These are phyloP conservation scores for Penicillium paxilli DNA, from an alignment of 495 filamentous ascomycete species.

Conservation along the genomic window DNA sequence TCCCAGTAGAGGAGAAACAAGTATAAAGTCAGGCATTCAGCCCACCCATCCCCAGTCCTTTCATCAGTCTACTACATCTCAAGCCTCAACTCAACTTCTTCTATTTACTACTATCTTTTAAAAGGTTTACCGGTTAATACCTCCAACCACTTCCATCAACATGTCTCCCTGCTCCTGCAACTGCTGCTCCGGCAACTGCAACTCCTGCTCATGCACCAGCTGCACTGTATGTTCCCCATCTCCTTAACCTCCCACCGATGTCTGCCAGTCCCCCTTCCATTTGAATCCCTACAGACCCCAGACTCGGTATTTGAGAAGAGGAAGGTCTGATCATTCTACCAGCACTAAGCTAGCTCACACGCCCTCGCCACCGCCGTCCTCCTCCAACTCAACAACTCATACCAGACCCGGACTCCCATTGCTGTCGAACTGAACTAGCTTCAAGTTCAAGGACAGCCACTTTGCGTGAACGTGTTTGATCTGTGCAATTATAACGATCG, in stretches of 20 bases:
- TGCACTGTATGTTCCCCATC: slow-evolving; percentile 32
- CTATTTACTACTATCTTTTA: slow-evolving; percentile 6
- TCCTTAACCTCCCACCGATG: no score
- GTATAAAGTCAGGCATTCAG: slow-evolving; percentile 19
- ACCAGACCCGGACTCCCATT: slow-evolving; percentile 28
- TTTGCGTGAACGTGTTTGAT: not conserved
- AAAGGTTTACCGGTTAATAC: slow-evolving; percentile 4
- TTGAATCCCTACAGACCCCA: no score
- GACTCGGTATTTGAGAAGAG: not conserved
- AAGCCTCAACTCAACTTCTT: not conserved
- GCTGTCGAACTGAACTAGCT: slow-evolving; percentile 22
- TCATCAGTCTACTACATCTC: not conserved
- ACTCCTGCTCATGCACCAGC: slow-evolving; percentile 40
- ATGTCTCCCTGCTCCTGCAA: slow-evolving; percentile 49
- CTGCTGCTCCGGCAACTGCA: slow-evolving; percentile 47
- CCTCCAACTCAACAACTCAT: slow-evolving; percentile 26
- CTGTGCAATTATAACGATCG: slow-evolving; percentile 6
- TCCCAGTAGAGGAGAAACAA: no score
- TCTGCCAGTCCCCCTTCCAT: no score
- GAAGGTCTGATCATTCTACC: slow-evolving; percentile 20
- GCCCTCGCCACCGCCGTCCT: slow-evolving; percentile 23
- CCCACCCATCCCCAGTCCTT: not conserved
- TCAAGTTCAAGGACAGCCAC: not conserved
- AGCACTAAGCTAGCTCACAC: slow-evolving; percentile 29
- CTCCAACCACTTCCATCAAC: slow-evolving; percentile 21